These are phyloP conservation scores for Sanguinoderma infundibulare DNA, from an alignment of 1,284 basidiomycete genomes.

Conservation along the genomic window DNA sequence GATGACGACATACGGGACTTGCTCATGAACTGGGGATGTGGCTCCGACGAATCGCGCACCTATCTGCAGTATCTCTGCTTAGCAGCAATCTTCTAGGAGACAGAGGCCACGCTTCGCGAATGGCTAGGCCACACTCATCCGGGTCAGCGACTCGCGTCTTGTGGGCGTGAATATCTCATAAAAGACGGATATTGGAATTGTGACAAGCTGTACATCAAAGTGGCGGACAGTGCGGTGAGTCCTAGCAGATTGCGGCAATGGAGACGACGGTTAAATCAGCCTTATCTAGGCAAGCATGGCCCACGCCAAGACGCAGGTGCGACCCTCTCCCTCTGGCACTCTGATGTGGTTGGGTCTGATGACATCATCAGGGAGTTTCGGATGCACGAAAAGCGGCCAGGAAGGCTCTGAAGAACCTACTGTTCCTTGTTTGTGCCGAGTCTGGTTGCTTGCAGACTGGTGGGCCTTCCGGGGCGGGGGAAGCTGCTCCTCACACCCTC, in stretches of 20 bases:
- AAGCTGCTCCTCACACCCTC: neutral
- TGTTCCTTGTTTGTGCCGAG: neutral
- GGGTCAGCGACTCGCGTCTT: no score
- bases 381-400: neutral
- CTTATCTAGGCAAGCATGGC: neutral
- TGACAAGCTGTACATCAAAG: neutral
- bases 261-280: neutral
- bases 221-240: neutral
- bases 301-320: no score
- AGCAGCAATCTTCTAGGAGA: neutral
- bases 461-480: neutral
- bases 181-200: neutral
- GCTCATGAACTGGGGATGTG: neutral
- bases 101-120: neutral
- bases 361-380: no score
- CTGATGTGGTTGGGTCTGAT: no score
- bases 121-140: neutral
- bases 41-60: neutral
- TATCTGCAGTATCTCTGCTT: neutral
- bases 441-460: neutral
- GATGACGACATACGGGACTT: neutral
- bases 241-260: neutral
- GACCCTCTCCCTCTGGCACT: no score
- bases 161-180: neutral
- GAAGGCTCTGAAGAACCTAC: neutral